Evolutionary conservation across 495 filamentous ascomycete species (phyloP).

Genomic region (Parathielavia hyrcaniae): DNA sequence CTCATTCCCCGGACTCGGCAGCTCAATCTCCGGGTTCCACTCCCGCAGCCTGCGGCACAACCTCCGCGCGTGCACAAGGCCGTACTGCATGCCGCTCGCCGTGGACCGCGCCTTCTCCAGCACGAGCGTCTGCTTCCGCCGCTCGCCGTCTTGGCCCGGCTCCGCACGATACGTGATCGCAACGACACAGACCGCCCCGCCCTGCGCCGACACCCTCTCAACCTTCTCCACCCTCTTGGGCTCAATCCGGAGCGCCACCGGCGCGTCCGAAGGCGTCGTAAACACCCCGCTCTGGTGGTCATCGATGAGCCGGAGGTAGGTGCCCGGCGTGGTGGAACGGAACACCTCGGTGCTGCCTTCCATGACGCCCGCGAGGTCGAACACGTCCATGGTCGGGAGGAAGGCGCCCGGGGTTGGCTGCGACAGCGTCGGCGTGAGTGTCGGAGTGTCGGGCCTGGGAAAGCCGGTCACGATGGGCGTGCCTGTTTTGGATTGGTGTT

Average conservation of each 20-base stretch:
- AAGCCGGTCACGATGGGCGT: not conserved
- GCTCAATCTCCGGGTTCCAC: constrained; percentile 27
- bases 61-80: constrained; percentile 30
- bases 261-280: constrained; percentile 6
- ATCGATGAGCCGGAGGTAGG: constrained; percentile 17
- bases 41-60: constrained; percentile 31
- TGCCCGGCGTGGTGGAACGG: not conserved
- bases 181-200: constrained; percentile 11
- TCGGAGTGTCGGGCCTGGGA: constrained; percentile 1
- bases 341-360: constrained; percentile 3
- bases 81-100: constrained; percentile 19
- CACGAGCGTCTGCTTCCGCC: constrained; percentile 11
- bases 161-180: not conserved
- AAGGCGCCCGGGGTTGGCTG: not conserved
- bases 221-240: constrained; percentile 20
- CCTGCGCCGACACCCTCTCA: constrained; percentile 8
- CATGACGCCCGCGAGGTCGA: constrained; percentile 11
- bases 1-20: not conserved
- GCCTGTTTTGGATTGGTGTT: not conserved
- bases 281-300: constrained; percentile 16
- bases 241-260: constrained; percentile 19
- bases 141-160: not conserved
- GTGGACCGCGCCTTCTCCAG: constrained; percentile 17
- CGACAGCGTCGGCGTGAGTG: not conserved
- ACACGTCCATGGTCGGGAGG: constrained; percentile 13